A percentile compares a stretch with the other conserved stretches of the same genome.
Evolutionary conservation across 2,329 filamentous ascomycete species (phyloP).

Genomic region (Nemania sp.): DNA sequence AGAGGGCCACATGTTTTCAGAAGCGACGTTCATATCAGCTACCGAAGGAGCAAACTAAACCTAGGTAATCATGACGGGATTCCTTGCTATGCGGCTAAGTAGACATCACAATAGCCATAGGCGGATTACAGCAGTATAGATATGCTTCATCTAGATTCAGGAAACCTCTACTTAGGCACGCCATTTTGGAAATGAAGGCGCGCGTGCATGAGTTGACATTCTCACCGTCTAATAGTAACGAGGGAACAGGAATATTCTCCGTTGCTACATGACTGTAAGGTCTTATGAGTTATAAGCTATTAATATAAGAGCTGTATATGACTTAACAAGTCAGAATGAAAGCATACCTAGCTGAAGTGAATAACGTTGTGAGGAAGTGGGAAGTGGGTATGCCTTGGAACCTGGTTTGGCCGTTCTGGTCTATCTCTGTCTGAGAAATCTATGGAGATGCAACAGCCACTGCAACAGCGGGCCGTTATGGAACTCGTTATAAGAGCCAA

Average conservation of each 20-base stretch:
- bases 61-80: conserved; percentile 4
- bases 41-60: conserved; percentile 23
- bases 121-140: conserved; percentile 7
- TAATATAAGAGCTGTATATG: too few species aligned
- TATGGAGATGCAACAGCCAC: background rate
- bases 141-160: background rate
- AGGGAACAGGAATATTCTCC: too few species aligned
- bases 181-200: conserved; percentile 12
- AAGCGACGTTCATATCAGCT: conserved; percentile 93
- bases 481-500: background rate
- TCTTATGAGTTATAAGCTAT: too few species aligned
- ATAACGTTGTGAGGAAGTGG: too few species aligned
- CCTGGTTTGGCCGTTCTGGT: background rate
- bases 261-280: too few species aligned
- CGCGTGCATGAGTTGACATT: too few species aligned
- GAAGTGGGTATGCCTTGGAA: too few species aligned
- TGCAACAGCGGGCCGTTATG: background rate
- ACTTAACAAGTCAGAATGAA: too few species aligned
- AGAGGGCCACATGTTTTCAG: conserved; percentile 77
- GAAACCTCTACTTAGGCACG: background rate
- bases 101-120: conserved; percentile 13
- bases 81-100: conserved; percentile 4
- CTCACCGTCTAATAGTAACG: too few species aligned
- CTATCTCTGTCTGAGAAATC: too few species aligned
- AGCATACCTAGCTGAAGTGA: too few species aligned